Conservation (phyloP, 2,329 filamentous ascomycete species). For the Fusarium subglutinans region DNA sequence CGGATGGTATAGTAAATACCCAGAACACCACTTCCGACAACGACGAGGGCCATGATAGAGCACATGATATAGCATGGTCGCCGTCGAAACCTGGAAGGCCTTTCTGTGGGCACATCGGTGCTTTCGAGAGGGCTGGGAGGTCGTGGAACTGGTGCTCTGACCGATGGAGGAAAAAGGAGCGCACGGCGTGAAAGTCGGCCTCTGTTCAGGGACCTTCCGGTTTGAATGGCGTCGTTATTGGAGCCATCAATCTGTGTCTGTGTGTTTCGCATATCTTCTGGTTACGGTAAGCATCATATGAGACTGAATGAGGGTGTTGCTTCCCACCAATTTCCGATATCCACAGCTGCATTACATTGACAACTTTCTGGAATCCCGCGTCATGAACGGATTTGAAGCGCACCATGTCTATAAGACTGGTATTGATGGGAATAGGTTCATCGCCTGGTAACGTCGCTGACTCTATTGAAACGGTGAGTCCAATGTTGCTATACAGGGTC, state of each 20-base stretch:
- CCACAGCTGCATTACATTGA: background rate
- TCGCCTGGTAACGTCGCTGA: accelerated
- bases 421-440: accelerated
- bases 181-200: background rate
- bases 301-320: background rate
- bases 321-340: background rate
- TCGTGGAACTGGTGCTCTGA: too few relatives aligned
- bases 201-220: accelerated
- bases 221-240: accelerated
- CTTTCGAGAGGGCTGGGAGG: background rate
- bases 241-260: background rate
- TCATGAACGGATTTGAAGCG: background rate
- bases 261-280: background rate
- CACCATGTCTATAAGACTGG: accelerated
- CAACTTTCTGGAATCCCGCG: background rate
- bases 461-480: accelerated
- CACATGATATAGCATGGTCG: background rate
- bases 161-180: accelerated
- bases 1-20: background rate
- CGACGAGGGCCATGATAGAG: background rate
- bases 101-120: background rate
- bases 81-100: background rate
- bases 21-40: background rate
- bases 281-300: background rate
- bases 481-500: accelerated